Evolutionary conservation across 2,329 filamentous ascomycete species (phyloP).

Genomic region (Cercospora canescens): DNA sequence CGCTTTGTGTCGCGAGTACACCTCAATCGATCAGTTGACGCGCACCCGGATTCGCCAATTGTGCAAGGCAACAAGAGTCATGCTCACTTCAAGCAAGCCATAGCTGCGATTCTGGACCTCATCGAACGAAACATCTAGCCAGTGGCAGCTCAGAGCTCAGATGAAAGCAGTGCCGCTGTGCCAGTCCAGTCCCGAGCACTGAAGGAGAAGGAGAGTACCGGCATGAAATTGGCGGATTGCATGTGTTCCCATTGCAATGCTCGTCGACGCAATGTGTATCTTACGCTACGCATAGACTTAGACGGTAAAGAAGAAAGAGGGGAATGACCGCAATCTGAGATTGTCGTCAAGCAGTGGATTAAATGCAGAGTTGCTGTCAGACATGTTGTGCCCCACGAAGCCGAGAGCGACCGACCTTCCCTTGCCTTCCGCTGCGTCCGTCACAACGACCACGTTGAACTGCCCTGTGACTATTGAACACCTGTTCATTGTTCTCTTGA

Average conservation of each 20-base stretch:
- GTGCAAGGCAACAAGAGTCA: background rate
- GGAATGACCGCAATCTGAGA: too few relatives aligned
- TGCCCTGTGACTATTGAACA: background rate
- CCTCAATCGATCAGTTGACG: background rate
- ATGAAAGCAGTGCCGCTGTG: too few relatives aligned
- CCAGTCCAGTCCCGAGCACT: too few relatives aligned
- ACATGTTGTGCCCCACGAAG: background rate
- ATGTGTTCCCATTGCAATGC: too few relatives aligned
- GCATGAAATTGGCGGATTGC: too few relatives aligned
- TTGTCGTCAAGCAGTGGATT: background rate
- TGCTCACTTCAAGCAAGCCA: background rate
- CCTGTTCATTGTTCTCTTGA: background rate
- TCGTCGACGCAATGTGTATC: too few relatives aligned
- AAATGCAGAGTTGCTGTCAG: background rate
- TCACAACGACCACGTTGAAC: background rate
- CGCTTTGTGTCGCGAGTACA: background rate
- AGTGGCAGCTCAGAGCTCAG: too few relatives aligned
- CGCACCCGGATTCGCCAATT: background rate
- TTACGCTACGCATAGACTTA: too few relatives aligned
- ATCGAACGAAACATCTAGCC: background rate
- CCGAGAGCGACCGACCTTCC: conserved; percentile 1
- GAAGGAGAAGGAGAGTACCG: too few relatives aligned
- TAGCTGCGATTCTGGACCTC: background rate
- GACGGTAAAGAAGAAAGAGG: too few relatives aligned
- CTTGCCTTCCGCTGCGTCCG: background rate